Evolutionary conservation across 2,329 filamentous ascomycete species (phyloP), one percentile per base, ranked within the genome.

Genomic region (Colletotrichum caudatum): DNA sequence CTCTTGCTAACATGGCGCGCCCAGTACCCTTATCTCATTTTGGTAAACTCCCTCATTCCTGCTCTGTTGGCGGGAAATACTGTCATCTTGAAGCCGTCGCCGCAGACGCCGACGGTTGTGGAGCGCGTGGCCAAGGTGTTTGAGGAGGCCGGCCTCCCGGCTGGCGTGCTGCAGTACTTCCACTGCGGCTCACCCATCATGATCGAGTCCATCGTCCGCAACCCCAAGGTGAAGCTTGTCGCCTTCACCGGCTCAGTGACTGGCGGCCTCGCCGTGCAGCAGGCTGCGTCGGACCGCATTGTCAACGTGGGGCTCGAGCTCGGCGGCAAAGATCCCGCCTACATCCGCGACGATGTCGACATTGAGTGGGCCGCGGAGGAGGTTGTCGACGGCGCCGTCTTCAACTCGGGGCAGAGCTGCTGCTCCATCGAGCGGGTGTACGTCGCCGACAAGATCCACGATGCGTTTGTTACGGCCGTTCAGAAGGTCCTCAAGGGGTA

Each of bases 341-440:
- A 98, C 78, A 87, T 98, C 66, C 88, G 95, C 72, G 85, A 85
- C 8, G 95, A 98, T 77, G 94, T 97, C 1, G 94, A 98, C 79
- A 82, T 97, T 59, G 90, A 90, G 59, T 98, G 95, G 95, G 95
- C 92, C 0, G 95, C 95, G 0, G 94, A 93, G 76, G 94, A 98
- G 82, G 96, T 98, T 77, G 94, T 98, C 18, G 95, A 98, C 76
- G 95, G 95, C 26, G 92, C 94, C n/a, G 86, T 98, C 69, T 98
- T 98, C 87, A 98, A 98, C 84, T 97, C 95, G 63, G 95, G 95
- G n/a, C 95, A 98, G 85, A 97, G 94, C 80, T 98, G 95, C 86
- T 98, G 95, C 82, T 93, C 94, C 33, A 87, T 98, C 65, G 95
- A 98, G 84, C 88, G 95, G 44, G 90, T 98, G 26, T 98, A 98